Evolutionary conservation across 2,329 filamentous ascomycete genomes (phyloP), one percentile per base, ranked within the genome.

Genomic region (Aureobasidium lini): DNA sequence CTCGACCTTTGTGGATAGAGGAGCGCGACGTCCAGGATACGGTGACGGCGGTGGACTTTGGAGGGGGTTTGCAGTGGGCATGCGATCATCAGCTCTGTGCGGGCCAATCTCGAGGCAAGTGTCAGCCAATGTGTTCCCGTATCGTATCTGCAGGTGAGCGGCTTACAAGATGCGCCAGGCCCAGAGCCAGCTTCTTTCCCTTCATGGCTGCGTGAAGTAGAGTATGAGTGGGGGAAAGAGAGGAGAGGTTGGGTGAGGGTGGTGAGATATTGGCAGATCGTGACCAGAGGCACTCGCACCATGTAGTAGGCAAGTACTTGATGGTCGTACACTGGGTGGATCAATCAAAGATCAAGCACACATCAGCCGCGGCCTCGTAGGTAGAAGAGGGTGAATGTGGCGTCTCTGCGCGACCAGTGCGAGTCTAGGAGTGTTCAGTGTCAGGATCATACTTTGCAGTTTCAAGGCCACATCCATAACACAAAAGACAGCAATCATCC

Each of bases 21-120:
- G 70, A 59, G 74, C 75, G 43, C 76, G 75, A 59, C 72, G 71
- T 62, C 76, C 76, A 61, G 69, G 67, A n/a, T 73, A 73, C 43
- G 75, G 71, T 57, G 75, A 73, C 37, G 71, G 67, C 28, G 71
- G 71, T 57, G 75, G 65, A 59, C 60, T 64, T 63, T 66, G 46
- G 64, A 48, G 16, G 15, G 43, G 5, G 6, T 4, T 37, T 2
- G 54, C 36, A 16, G 23, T 6, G 34, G 54, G 32, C 15, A 32
- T 31, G 32, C 43, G 42, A 34, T 57, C 54, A 31, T 57, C 54
- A 6, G 32, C 43, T 34, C 16, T 47, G 34, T 57, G 43, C 42
- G 54, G 54, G 34, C 54, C 54, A 47, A 57, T 57, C 54, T 57
- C 2, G 32, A 48, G 28, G 32, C 5, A 11, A 47, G 8, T 29